Evolutionary conservation across 2,329 filamentous ascomycete species (phyloP).

Genomic region (Curvularia sp.): DNA sequence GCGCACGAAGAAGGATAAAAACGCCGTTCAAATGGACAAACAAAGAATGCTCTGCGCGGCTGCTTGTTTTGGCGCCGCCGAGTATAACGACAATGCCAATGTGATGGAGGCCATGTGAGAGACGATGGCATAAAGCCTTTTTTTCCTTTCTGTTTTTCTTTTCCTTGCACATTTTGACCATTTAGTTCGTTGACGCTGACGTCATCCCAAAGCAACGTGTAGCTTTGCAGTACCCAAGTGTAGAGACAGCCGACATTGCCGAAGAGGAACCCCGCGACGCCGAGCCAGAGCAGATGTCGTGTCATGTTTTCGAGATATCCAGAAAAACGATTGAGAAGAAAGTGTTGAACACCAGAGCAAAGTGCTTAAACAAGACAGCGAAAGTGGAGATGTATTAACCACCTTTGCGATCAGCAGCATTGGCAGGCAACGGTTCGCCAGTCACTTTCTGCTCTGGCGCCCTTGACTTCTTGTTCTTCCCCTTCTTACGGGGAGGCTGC

Average conservation of each 20-base stretch:
- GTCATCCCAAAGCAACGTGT: neutral
- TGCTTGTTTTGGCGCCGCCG: conserved; percentile 11
- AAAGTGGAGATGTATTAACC: conserved; percentile 39
- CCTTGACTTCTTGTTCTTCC: conserved; percentile 40
- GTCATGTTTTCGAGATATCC: conserved; percentile 7
- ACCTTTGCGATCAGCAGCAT: conserved; percentile 57
- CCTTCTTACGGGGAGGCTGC: conserved; percentile 31
- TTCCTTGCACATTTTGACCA: neutral
- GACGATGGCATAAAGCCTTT: conserved; percentile 1
- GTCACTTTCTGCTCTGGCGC: conserved; percentile 39
- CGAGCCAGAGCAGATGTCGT: neutral
- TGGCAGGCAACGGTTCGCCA: conserved; percentile 54
- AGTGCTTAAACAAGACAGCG: neutral
- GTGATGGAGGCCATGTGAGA: conserved; percentile 4
- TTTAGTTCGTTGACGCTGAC: neutral
- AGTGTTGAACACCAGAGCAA: neutral
- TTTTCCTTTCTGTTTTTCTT: conserved; percentile 1
- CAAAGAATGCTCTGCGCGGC: conserved; percentile 16
- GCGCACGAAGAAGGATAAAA: conserved; percentile 14
- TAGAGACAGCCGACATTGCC: neutral
- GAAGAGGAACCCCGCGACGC: neutral
- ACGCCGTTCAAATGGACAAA: conserved; percentile 12
- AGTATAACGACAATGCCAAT: conserved; percentile 14
- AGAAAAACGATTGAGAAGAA: conserved; percentile 2
- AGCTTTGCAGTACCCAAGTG: neutral